A percentile compares a stretch with the other conserved stretches of the same genome.
phyloP scores from a whole-genome alignment of 495 filamentous ascomycete species.

The Rostrohypoxylon terebratum region DNA sequence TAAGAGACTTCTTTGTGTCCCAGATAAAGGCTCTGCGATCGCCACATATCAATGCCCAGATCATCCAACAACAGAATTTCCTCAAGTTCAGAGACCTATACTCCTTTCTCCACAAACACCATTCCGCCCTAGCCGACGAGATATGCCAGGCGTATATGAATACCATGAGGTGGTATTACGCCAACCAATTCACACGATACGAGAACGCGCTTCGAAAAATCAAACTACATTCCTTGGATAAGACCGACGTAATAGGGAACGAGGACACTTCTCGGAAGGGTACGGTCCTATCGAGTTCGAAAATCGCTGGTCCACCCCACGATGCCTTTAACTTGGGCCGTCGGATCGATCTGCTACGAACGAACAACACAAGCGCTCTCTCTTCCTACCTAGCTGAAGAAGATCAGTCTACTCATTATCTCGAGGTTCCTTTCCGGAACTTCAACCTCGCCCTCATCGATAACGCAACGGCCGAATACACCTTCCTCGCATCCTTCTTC shows the following conservation, averaged over 20 bases:
- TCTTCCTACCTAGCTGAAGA: conserved; percentile 89
- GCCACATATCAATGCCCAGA: conserved; percentile 94
- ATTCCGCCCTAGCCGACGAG: conserved; percentile 82
- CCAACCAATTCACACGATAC: conserved; percentile 91
- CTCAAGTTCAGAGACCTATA: conserved; percentile 88
- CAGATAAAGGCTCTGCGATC: conserved; percentile 93
- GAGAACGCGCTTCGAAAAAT: conserved; percentile 84
- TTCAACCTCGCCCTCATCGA: conserved; percentile 95
- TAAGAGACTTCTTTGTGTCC: conserved; percentile 91
- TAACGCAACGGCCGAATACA: conserved; percentile 94
- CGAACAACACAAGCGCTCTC: conserved; percentile 75
- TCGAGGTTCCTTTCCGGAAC: conserved; percentile 89
- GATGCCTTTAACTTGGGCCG: conserved; percentile 91
- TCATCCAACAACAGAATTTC: conserved; percentile 91
- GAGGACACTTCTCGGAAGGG: conserved; percentile 75
- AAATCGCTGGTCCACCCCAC: conserved; percentile 71
- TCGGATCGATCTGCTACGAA: conserved; percentile 81
- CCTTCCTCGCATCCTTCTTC: conserved; percentile 92
- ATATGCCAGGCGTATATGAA: conserved; percentile 96
- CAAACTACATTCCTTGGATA: conserved; percentile 83
- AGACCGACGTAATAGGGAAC: conserved; percentile 83
- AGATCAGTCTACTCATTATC: conserved; percentile 82
- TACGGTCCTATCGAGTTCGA: conserved; percentile 59
- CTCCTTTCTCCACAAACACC: conserved; percentile 81
- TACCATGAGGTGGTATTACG: conserved; percentile 99